A percentile compares a stretch with the other conserved stretches of the same genome.
These are phyloP conservation scores for Globisporangium spiculum DNA, from an alignment of 352 stramenopile genomes.

Conservation along the genomic window DNA sequence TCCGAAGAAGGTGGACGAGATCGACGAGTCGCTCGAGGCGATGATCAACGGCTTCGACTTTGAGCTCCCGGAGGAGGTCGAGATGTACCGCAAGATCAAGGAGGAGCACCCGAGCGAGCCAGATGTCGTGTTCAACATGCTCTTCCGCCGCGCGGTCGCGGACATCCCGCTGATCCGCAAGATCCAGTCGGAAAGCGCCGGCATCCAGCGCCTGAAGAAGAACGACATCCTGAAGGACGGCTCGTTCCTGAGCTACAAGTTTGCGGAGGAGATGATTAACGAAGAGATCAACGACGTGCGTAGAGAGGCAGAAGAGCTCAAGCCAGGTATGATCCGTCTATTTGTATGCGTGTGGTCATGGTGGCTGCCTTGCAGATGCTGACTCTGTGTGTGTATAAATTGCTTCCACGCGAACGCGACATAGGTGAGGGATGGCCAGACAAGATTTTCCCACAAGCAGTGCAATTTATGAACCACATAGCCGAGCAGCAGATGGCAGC, in stretches of 20 bases:
- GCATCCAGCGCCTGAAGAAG: conserved; percentile 84
- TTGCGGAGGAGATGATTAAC: conserved; percentile 86
- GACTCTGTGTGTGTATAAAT: conserved; percentile 1
- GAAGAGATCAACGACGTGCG: conserved; percentile 86
- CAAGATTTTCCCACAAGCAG: conserved; percentile 85
- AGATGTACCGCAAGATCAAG: conserved; percentile 70
- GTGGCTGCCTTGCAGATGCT: not conserved
- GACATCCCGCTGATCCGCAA: conserved; percentile 86
- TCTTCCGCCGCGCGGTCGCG: conserved; percentile 80
- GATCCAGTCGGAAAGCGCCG: conserved; percentile 82
- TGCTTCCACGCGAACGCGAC: not conserved
- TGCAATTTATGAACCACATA: conserved; percentile 89
- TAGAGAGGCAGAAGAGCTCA: conserved; percentile 74
- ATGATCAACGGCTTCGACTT: conserved; percentile 92
- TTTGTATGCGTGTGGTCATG: not conserved
- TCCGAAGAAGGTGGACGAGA: conserved; percentile 66
- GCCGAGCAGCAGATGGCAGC: conserved; percentile 82
- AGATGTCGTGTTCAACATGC: conserved; percentile 74
- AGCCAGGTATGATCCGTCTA: conserved; percentile 46
- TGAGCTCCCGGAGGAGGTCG: conserved; percentile 74
- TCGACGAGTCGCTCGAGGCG: conserved; percentile 76
- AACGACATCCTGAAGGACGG: conserved; percentile 89
- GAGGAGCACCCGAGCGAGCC: conserved; percentile 60
- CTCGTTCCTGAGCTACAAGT: conserved; percentile 85
- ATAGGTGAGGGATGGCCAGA: conserved; percentile 84